Percentiles rank a stretch among this genome's conserved stretches.
Evolutionary conservation across 345 rosid species (phyloP).

Genomic region (Streptanthus diversifolius): DNA sequence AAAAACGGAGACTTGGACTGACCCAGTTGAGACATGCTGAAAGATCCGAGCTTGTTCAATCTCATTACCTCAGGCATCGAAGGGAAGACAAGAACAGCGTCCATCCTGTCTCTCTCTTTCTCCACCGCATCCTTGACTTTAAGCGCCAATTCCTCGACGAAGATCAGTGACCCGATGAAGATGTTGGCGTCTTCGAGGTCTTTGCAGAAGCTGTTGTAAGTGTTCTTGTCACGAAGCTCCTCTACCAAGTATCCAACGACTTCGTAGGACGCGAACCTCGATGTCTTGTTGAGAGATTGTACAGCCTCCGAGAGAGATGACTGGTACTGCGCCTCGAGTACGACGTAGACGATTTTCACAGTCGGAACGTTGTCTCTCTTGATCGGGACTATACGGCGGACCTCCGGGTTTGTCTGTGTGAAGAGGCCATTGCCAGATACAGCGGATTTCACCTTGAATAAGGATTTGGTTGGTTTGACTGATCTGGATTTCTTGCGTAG

Average conservation of each 20-base stretch:
- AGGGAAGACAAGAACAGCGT: slow-evolving; percentile 96
- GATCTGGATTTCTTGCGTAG: slow-evolving; percentile 45
- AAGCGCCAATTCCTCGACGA: slow-evolving; percentile 89
- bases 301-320: slow-evolving; percentile 85
- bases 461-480: slow-evolving; percentile 37
- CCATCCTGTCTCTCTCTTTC: slow-evolving; percentile 90
- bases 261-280: slow-evolving; percentile 60
- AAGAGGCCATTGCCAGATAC: slow-evolving; percentile 86
- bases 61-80: slow-evolving; percentile 99
- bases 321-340: slow-evolving; percentile 98
- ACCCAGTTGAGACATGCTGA: slow-evolving; percentile 95
- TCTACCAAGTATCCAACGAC: slow-evolving; percentile 97
- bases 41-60: slow-evolving; percentile 91
- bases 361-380: slow-evolving; percentile 62
- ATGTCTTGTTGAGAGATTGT: slow-evolving; percentile 56
- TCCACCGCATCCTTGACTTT: slow-evolving; percentile 89
- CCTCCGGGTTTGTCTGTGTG: slow-evolving; percentile 91
- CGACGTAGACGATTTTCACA: slow-evolving; percentile 86
- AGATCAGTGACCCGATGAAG: slow-evolving; percentile 92
- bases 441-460: slow-evolving; percentile 54
- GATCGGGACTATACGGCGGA: slow-evolving; percentile 80
- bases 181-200: slow-evolving; percentile 89
- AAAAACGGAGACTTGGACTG: slow-evolving; percentile 93
- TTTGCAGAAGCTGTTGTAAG: slow-evolving; percentile 69
- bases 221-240: slow-evolving; percentile 76